Percentiles rank a stretch among this genome's conserved stretches.
Evolutionary conservation across 768 basidiomycete species (phyloP).

Genomic region (Macrolepiota fuliginosa): DNA sequence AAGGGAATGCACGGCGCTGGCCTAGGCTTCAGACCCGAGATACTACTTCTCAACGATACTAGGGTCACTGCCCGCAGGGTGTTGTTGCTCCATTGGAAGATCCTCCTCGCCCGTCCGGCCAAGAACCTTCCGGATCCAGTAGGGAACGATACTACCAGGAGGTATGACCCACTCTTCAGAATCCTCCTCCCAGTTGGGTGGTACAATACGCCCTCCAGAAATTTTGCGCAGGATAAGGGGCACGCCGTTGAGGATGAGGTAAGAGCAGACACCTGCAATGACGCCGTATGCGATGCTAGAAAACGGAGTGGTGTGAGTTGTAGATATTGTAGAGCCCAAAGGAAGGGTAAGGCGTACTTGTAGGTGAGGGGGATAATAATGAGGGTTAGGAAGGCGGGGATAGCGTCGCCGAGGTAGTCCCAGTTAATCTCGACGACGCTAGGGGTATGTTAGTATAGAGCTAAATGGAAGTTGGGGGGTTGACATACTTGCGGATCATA

Average conservation of each 20-base stretch:
- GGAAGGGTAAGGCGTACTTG: constrained; percentile 47
- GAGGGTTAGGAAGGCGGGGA: constrained; percentile 82
- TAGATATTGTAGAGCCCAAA: not conserved
- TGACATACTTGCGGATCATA: constrained; percentile 79
- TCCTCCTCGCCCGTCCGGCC: not conserved
- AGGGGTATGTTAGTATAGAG: constrained; percentile 1
- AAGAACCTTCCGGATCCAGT: constrained; percentile 56
- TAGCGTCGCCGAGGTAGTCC: constrained; percentile 84
- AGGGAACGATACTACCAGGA: constrained; percentile 64
- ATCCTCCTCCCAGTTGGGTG: constrained; percentile 55
- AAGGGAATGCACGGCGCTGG: not conserved
- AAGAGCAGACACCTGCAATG: constrained; percentile 73
- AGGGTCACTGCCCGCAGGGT: not conserved
- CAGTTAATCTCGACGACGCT: constrained; percentile 86
- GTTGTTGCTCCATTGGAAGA: not conserved
- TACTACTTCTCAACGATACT: constrained; percentile 1
- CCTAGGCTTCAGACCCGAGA: not conserved
- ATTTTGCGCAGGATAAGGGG: constrained; percentile 55
- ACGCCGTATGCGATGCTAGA: constrained; percentile 85
- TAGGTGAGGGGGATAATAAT: constrained; percentile 76
- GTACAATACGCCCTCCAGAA: constrained; percentile 57
- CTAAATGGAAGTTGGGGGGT: not conserved
- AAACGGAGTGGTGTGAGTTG: not conserved
- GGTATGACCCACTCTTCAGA: constrained; percentile 73
- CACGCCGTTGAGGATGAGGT: constrained; percentile 70